Base-by-base conservation (phyloP, 129 eudicot species). In the Chrysanthemum makinoi region DNA sequence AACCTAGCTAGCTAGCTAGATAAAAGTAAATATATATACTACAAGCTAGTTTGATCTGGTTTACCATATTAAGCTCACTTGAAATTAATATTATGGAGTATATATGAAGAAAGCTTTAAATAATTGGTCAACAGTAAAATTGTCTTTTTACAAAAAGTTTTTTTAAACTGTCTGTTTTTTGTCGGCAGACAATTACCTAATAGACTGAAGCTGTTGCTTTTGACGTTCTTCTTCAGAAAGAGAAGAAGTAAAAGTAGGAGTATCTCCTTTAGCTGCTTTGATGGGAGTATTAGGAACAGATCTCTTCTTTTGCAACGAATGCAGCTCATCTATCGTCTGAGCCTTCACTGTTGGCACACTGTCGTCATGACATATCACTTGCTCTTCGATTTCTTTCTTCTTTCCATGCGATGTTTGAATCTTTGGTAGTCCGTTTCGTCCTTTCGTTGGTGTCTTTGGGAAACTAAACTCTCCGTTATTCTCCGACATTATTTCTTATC, bases 241-340 rank as follows among this genome's bases (percentile, higher is more conserved):
- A 65, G 68, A 11, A 16, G 75, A 63, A 48, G 70, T 65, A 52
- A 80, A 24, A 1, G 77, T 61, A 51, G 68, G 73, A 18, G 69
- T 22, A 11, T 72, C 72, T 12, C 65, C 80, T 57, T 9, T 9
- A 0, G 53, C 2, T 30, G 6, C 9, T 39, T 59, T 76, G 55
- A 86, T 80, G 0, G 97, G 97, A 4, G 97, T 88, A 3, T 83
- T 82, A 1, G 96, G 96, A 51, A 87, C 94, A 3, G 96, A 84
- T 77, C 73, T 88, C 84, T 88, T 91, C 86, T 67, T 86, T 79
- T 91, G 97, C 1, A 91, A 94, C 10, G 96, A 91, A 77, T 91
- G 96, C 68, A 91, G 78, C 66, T 91, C 97, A 51, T 91, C 97
- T 10, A 91, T 77, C 6, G 94, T 91, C 81, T 86, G 91, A 33